These are phyloP conservation scores for Aspergillus sclerotialis DNA, from an alignment of 2,329 filamentous ascomycete genomes.

Conservation along the genomic window DNA sequence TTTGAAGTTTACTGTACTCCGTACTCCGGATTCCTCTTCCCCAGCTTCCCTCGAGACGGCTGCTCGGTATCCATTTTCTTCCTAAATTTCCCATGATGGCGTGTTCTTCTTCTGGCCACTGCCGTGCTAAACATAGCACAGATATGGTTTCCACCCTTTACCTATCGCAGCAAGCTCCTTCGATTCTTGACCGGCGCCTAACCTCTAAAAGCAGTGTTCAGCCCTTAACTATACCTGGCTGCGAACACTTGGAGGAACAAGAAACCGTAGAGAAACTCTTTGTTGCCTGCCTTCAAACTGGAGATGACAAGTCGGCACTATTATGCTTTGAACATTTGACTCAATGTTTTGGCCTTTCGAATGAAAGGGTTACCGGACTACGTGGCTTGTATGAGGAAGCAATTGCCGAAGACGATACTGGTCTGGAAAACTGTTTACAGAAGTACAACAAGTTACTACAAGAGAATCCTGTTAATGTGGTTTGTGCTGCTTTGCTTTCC, in stretches of 20 bases:
- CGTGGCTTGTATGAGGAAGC: constrained; percentile 81
- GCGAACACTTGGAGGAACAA: constrained; percentile 76
- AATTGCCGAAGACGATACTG: constrained; percentile 58
- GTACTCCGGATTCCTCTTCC: no score
- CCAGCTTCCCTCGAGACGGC: no score
- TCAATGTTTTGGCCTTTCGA: constrained; percentile 71
- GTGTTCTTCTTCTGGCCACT: no score
- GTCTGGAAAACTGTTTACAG: constrained; percentile 62
- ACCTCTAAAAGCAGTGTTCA: constrained; percentile 41
- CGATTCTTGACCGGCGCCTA: constrained; percentile 40
- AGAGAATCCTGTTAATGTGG: constrained; percentile 71
- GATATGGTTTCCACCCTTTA: constrained; percentile 42
- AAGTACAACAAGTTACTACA: constrained; percentile 71
- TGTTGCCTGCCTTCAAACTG: constrained; percentile 73
- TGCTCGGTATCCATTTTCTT: no score
- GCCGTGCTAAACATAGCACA: no score
- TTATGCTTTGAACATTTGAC: constrained; percentile 68
- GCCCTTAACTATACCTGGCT: constrained; percentile 43
- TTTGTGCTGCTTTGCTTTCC: constrained; percentile 41
- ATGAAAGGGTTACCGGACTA: constrained; percentile 81
- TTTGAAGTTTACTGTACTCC: no score
- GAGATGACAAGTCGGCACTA: constrained; percentile 71
- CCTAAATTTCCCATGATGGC: no score
- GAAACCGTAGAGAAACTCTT: constrained; percentile 79
- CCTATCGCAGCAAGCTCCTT: constrained; percentile 36